Base-by-base conservation (phyloP, 1,284 basidiomycete genomes). In the Puccinia triticina region DNA sequence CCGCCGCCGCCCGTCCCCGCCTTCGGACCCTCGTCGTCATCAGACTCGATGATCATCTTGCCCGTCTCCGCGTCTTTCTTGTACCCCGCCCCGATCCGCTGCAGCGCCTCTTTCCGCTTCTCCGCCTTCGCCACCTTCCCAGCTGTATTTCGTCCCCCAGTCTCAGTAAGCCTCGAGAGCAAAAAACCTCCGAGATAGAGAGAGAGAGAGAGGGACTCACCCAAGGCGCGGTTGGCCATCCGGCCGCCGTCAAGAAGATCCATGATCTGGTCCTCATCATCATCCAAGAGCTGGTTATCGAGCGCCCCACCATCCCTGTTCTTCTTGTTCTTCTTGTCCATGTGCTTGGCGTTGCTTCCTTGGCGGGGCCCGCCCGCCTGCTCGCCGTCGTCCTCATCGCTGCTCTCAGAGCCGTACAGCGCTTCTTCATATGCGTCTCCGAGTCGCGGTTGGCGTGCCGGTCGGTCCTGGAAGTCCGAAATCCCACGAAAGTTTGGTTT, bases 241-340 rank as follows among this genome's bases (percentile, higher is more conserved):
- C 83, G 87, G 64, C 48, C 67, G 2, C 95, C 93, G 83, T 94
- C 92, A 8, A 99, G 89, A 80, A 99, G 89, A 89, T 99, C 96
- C 91, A 98, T 94, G 0, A 97, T 96, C 85, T 96, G 92, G 85
- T 98, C 94, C 82, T 94, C 92, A 86, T 98, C 96, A 84, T 94
- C 89, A 55, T 93, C 91, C 82, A 99, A 90, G 85, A 88, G 90
- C 26, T 88, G 87, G n/a, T 87, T 85, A 32, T 83, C n/a, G 91
- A 90, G 43, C 90, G 88, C 73, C 75, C 50, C 83, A 26, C 80
- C 75, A 83, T 84, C 72, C 84, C 81, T 73, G 77, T 84, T 77
- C 85, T 40, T 50, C 83, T 75, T 72, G 84, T 85, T 48, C 83
- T 83, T 79, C 84, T 80, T 84, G 85, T 77, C 8, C 46, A 29